These are phyloP conservation scores for Lachnellula arida DNA, from an alignment of 2,329 filamentous ascomycete species.

Conservation along the genomic window DNA sequence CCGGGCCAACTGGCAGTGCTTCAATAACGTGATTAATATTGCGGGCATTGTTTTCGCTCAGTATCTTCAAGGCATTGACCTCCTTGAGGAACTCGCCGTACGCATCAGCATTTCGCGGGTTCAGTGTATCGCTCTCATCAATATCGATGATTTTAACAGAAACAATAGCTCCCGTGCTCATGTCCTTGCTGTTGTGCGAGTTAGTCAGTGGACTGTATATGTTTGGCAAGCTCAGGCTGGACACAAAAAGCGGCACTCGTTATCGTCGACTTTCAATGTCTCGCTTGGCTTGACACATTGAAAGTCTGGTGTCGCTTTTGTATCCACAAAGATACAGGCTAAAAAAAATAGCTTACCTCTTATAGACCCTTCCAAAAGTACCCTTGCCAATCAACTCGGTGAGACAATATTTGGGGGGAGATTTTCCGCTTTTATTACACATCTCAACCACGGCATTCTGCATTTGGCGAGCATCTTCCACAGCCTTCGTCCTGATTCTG, in stretches of 20 bases:
- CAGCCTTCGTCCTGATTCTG: slow-evolving; percentile 26
- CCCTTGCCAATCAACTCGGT: slow-evolving; percentile 71
- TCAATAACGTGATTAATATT: slow-evolving; percentile 82
- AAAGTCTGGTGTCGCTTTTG: neutral
- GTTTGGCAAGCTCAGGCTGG: slow-evolving; percentile 1
- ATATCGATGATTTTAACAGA: slow-evolving; percentile 83
- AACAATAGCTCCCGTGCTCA: slow-evolving; percentile 47
- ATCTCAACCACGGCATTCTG: slow-evolving; percentile 59
- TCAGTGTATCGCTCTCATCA: slow-evolving; percentile 66
- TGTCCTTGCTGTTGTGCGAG: slow-evolving; percentile 25
- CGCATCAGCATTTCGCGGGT: slow-evolving; percentile 61
- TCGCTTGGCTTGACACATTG: neutral
- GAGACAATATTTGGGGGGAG: slow-evolving; percentile 62
- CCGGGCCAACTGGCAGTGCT: slow-evolving; percentile 69
- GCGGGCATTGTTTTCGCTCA: slow-evolving; percentile 68
- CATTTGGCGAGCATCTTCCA: slow-evolving; percentile 68
- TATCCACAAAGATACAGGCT: neutral
- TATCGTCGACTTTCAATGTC: too few relatives aligned
- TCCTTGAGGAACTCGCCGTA: slow-evolving; percentile 67
- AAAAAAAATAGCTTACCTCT: slow-evolving; percentile 37
- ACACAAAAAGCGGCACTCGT: too few relatives aligned
- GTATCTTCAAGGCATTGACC: slow-evolving; percentile 63
- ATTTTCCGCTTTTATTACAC: slow-evolving; percentile 54
- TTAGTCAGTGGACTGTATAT: slow-evolving; percentile 6
- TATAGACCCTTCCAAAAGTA: slow-evolving; percentile 70